Evolutionary conservation across 2,329 filamentous ascomycete species (phyloP).

Genomic region (Pseudogymnoascus sp.): DNA sequence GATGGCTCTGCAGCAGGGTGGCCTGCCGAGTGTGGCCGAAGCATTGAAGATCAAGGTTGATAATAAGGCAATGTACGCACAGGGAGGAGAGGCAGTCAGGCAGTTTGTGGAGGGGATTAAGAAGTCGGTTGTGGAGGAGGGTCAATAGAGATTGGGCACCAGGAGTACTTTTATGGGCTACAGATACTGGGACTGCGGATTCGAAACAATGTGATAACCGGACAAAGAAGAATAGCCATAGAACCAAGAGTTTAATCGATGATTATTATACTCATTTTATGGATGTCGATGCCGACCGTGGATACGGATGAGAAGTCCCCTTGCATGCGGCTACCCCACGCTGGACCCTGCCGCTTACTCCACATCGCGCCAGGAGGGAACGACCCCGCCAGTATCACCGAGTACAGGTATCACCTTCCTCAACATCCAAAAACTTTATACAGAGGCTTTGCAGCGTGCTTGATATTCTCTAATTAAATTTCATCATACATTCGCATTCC

Average conservation of each 20-base stretch:
- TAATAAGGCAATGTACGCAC: slow-evolving; percentile 80
- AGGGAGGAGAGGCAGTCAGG: slow-evolving; percentile 84
- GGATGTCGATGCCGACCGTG: background rate
- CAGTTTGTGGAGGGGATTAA: slow-evolving; percentile 87
- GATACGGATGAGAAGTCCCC: background rate
- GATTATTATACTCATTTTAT: background rate
- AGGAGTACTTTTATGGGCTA: background rate
- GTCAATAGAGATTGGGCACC: background rate
- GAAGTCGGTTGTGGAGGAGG: slow-evolving; percentile 60
- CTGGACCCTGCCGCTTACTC: background rate
- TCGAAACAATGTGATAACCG: background rate
- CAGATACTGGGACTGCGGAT: background rate
- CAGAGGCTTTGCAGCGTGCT: background rate
- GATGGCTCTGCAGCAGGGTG: slow-evolving; percentile 81
- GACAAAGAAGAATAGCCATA: background rate
- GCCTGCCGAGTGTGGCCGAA: slow-evolving; percentile 81
- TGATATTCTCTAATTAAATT: background rate
- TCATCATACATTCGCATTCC: background rate
- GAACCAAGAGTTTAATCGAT: background rate
- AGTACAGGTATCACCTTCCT: background rate
- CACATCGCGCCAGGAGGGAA: background rate
- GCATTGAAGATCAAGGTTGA: slow-evolving; percentile 73
- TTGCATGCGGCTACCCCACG: background rate
- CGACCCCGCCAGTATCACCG: background rate
- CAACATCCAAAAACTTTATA: background rate